Evolutionary conservation across 768 basidiomycete species (phyloP).

Genomic region (Agaricus subrufescens): DNA sequence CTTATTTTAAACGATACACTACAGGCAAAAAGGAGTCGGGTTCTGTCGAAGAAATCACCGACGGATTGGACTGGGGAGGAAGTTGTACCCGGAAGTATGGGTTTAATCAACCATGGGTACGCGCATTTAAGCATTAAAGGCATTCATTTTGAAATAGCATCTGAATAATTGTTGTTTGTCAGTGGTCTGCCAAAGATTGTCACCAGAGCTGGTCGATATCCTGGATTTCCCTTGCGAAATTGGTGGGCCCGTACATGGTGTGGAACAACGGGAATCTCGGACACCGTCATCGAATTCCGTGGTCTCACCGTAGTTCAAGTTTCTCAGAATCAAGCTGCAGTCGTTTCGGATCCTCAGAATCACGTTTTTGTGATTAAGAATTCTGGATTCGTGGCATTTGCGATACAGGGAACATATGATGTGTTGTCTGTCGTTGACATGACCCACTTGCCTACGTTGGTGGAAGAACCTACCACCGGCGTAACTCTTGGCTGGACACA

Average conservation of each 20-base stretch:
- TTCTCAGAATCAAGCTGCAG: slow-evolving; percentile 76
- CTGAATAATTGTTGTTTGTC: not conserved
- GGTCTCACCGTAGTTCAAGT: slow-evolving; percentile 85
- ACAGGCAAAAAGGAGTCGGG: slow-evolving; percentile 50
- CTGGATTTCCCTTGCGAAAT: slow-evolving; percentile 68
- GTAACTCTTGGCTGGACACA: slow-evolving; percentile 66
- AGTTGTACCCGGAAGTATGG: slow-evolving; percentile 66
- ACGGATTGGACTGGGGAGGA: slow-evolving; percentile 69
- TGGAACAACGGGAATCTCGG: slow-evolving; percentile 73
- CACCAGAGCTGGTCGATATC: slow-evolving; percentile 73
- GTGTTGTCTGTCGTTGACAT: slow-evolving; percentile 83
- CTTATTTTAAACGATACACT: slow-evolving; percentile 7
- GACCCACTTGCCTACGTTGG: slow-evolving; percentile 60
- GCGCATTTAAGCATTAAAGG: not conserved
- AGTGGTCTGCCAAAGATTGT: slow-evolving; percentile 76
- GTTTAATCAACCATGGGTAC: slow-evolving; percentile 69
- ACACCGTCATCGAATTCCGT: slow-evolving; percentile 76
- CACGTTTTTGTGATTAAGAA: slow-evolving; percentile 79
- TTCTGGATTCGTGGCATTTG: slow-evolving; percentile 73
- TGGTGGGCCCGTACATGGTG: slow-evolving; percentile 82
- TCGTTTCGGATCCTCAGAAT: slow-evolving; percentile 75
- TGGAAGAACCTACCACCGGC: slow-evolving; percentile 61
- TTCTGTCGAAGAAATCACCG: slow-evolving; percentile 68
- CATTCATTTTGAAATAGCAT: not conserved
- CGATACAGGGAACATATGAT: slow-evolving; percentile 71